phyloP scores from a whole-genome alignment of 1,284 basidiomycete species.

The Ceratobasidium sp. region DNA sequence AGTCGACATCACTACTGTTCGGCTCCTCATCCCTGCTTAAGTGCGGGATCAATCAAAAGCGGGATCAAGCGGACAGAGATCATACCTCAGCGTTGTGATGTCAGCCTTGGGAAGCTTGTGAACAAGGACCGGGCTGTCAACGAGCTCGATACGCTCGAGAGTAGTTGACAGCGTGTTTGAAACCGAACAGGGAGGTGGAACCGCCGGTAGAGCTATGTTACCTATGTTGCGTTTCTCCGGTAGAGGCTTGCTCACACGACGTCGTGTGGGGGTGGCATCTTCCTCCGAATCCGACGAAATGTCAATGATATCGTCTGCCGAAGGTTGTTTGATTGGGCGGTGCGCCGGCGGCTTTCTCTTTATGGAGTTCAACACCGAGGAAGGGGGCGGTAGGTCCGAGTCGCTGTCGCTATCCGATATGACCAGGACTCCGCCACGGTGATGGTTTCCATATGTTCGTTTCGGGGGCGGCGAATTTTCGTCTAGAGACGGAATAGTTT shows the following conservation, averaged over 20 bases:
- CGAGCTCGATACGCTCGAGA: background rate
- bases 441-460: background rate
- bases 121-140: background rate
- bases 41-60: background rate
- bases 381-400: constrained; percentile 15
- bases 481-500: background rate
- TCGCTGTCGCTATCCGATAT: constrained; percentile 36
- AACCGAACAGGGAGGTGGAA: background rate
- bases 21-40: background rate
- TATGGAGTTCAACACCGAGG: background rate
- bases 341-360: background rate
- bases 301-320: constrained; percentile 40
- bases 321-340: background rate
- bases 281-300: constrained; percentile 40
- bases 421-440: constrained; percentile 12
- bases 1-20: background rate
- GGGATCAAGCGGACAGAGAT: background rate
- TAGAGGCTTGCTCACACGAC: background rate
- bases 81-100: constrained; percentile 2
- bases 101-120: background rate
- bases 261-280: constrained; percentile 25
- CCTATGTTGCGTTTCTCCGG: background rate
- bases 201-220: background rate
- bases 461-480: constrained; percentile 16
- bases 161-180: constrained; percentile 4